Conservation (phyloP, 441 rosid species). For the Corymbia citriodora region DNA sequence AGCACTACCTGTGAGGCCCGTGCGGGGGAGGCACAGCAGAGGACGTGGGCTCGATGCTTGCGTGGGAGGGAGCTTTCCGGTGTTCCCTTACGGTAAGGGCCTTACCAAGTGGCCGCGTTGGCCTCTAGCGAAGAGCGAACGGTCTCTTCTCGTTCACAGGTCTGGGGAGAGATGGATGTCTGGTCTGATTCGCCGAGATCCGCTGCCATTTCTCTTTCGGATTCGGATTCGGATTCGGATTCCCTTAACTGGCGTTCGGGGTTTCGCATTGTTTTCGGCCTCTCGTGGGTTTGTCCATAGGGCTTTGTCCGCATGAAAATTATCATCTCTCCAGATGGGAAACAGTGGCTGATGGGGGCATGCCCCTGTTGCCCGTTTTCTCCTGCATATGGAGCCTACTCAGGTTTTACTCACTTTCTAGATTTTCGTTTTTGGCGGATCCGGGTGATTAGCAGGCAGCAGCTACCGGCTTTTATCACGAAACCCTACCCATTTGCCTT, state of each 20-base stretch:
- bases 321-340: background rate
- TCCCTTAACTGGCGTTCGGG: background rate
- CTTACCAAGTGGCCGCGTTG: constrained; percentile 3
- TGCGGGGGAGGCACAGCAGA: background rate
- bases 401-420: background rate
- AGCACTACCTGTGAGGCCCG: background rate
- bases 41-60: background rate
- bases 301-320: background rate
- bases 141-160: background rate
- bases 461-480: background rate
- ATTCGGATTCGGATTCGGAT: background rate
- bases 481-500: background rate
- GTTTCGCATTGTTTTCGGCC: background rate
- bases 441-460: background rate
- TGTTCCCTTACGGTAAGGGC: background rate
- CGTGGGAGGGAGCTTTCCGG: background rate
- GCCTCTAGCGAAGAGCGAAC: background rate
- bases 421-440: background rate
- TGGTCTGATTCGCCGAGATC: background rate
- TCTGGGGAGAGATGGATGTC: background rate
- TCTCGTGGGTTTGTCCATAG: background rate
- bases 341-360: background rate
- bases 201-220: background rate
- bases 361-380: background rate
- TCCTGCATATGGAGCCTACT: background rate